These are phyloP conservation scores for Xylaria sp. DNA, from an alignment of 2,329 filamentous ascomycete genomes.

Conservation along the genomic window DNA sequence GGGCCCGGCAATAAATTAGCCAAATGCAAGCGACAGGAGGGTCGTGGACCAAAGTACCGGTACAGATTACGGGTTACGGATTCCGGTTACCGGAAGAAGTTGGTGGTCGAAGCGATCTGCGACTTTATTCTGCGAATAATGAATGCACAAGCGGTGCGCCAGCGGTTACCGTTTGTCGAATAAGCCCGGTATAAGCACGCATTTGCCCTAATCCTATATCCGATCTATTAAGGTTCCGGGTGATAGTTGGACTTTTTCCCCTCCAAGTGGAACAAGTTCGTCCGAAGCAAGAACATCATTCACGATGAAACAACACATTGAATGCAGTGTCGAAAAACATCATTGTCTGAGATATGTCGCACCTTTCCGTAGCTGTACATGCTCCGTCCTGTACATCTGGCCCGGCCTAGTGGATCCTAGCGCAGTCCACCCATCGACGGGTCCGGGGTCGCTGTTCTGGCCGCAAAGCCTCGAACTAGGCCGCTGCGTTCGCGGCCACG, in stretches of 20 bases:
- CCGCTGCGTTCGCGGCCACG: conserved; percentile 15
- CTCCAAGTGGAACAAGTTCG: too few species aligned
- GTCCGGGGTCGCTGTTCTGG: conserved; percentile 25
- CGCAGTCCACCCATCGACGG: conserved; percentile 21
- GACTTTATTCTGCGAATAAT: conserved; percentile 18
- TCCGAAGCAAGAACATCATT: too few species aligned
- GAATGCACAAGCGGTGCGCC: conserved; percentile 22
- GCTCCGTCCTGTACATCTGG: too few species aligned
- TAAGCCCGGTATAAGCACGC: conserved; percentile 20
- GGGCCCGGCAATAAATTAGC: background rate
- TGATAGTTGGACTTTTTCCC: too few species aligned
- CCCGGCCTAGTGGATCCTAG: too few species aligned
- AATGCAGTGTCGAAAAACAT: too few species aligned
- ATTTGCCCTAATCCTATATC: background rate
- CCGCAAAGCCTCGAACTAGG: conserved; percentile 29
- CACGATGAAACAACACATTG: too few species aligned
- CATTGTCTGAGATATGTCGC: background rate
- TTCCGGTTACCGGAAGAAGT: background rate
- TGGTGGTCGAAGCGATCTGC: background rate
- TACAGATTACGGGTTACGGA: background rate
- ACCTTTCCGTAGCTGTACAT: background rate
- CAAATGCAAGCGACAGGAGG: background rate
- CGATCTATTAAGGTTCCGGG: too few species aligned
- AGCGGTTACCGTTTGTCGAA: conserved; percentile 7
- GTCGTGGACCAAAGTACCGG: background rate